Conservation (phyloP, 257 asterid species). For the Solanum etuberosum region DNA sequence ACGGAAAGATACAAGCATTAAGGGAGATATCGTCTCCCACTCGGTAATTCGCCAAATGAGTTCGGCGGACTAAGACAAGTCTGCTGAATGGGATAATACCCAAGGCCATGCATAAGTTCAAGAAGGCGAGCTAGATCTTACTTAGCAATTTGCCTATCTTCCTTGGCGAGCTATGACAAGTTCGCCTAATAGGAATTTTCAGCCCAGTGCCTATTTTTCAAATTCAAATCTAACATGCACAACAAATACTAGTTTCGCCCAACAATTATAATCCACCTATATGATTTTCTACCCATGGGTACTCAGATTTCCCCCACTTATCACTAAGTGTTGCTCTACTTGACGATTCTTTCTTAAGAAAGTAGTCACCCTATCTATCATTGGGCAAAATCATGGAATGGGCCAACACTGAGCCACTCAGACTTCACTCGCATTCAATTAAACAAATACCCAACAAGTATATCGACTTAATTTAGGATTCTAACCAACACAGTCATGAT, state of each 20-base stretch:
- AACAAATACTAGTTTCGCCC: not conserved
- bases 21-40: not conserved
- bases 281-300: not conserved
- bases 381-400: too few species aligned
- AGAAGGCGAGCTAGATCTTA: not conserved
- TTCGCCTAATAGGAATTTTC: not conserved
- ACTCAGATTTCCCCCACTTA: not conserved
- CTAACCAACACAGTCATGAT: too few species aligned
- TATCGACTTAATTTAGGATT: too few species aligned
- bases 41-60: not conserved
- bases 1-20: rapidly evolving
- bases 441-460: too few species aligned
- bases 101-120: not conserved
- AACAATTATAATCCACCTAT: not conserved
- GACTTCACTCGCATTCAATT: too few species aligned
- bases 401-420: too few species aligned
- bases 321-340: not conserved
- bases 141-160: too few species aligned
- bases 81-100: not conserved
- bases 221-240: not conserved
- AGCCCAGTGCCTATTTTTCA: not conserved
- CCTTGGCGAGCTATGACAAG: not conserved
- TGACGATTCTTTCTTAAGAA: not conserved
- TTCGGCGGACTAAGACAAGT: not conserved
- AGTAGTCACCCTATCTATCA: not conserved